Evolutionary conservation across 768 basidiomycete genomes (phyloP), one percentile per base, ranked within the genome.

Genomic region (Tylopilus subfusipes): DNA sequence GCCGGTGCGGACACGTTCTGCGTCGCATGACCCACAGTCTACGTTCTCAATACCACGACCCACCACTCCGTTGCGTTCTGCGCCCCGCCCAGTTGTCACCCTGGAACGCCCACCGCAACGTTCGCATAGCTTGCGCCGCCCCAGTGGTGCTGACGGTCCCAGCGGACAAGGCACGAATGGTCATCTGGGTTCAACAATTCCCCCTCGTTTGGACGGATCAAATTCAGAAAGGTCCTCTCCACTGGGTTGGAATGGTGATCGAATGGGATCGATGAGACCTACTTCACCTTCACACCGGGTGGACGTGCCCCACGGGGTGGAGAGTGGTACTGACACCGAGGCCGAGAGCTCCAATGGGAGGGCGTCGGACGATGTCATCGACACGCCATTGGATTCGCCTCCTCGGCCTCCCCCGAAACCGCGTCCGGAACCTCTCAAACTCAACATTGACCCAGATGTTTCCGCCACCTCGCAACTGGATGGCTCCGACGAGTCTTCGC

Each of bases 301-400:
- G 0, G 88, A 90, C 64, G 87, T 90, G 11, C 89, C 88, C 52
- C 83, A 80, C 47, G 75, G 82, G 13, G 75, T 90, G 18, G 88
- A 89, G 71, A 88, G 86, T 61, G 86, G 82, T 14, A 86, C 84
- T 3, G 88, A 90, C 57, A 85, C 83, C 0, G 88, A 89, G 42
- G 74, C 76, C 0, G 86, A 88, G 55, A 67, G 69, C 42, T 72
- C 73, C 9, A 80, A 78, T 19, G 73, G 66, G 29, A 69, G 61
- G 34, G 54, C 58, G 21, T 70, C 68, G 8, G 62, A 66, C 24
- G 70, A 63, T 8, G 59, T 64, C 19, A 54, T 60, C 29, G 42
- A 46, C 22, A 63, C 67, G 6, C 55, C 60, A 8, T 59, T 63
- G 13, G 52, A 56, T 54, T 51, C 64, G 6, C 73, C 78, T 16